Conservation (phyloP, 495 filamentous ascomycete species). For the Trichoderma orchidacearum region DNA sequence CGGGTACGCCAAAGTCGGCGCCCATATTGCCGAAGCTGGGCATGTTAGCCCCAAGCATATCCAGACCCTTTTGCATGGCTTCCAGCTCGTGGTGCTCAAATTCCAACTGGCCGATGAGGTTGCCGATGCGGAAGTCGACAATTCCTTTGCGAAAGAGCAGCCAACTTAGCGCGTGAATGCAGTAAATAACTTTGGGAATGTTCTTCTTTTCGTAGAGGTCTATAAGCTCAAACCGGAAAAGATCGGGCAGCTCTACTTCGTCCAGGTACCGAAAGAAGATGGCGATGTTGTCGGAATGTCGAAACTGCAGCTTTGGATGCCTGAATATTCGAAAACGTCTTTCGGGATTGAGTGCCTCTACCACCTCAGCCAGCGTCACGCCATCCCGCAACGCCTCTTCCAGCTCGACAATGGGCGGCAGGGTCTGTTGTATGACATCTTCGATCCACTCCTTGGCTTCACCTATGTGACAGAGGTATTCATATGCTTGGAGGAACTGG, state of each 20-base stretch:
- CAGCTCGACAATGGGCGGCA: constrained; percentile 90
- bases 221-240: constrained; percentile 97
- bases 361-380: constrained; percentile 91
- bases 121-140: constrained; percentile 93
- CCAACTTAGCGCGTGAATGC: constrained; percentile 95
- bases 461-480: constrained; percentile 98
- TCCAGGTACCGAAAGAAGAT: constrained; percentile 86
- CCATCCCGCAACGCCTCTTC: constrained; percentile 91
- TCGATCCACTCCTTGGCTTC: constrained; percentile 99
- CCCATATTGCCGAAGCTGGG: constrained; percentile 96
- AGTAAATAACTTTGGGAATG: constrained; percentile 97
- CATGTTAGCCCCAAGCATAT: constrained; percentile 89
- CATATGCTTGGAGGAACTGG: constrained; percentile 93
- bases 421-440: constrained; percentile 74
- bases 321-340: constrained; percentile 71
- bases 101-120: constrained; percentile 90
- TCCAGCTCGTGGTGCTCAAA: constrained; percentile 98
- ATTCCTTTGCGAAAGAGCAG: constrained; percentile 88
- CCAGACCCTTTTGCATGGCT: constrained; percentile 88
- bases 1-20: constrained; percentile 83
- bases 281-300: constrained; percentile 95
- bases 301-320: constrained; percentile 71
- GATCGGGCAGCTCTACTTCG: constrained; percentile 85
- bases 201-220: constrained; percentile 99
- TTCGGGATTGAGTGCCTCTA: constrained; percentile 73